A percentile compares a stretch with the other conserved stretches of the same genome.
Conservation (phyloP, 306 rosid genomes). For the Quercus cerris region DNA sequence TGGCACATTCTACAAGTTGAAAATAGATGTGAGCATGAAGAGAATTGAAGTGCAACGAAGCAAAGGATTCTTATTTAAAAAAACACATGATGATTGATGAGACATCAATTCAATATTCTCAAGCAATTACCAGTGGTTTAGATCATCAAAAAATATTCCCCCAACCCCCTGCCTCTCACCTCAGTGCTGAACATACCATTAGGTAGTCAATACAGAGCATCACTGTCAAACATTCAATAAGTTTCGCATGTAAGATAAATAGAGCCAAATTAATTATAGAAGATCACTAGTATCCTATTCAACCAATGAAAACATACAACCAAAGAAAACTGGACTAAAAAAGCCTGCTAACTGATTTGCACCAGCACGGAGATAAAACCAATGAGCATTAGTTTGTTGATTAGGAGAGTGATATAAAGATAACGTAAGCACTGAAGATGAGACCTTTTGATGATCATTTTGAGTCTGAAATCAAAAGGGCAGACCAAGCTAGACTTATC, state of each 20-base stretch:
- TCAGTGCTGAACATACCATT: slow-evolving; percentile 62
- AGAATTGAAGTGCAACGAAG: background rate
- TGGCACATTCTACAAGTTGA: slow-evolving; percentile 77
- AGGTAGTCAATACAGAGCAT: slow-evolving; percentile 1
- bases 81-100: background rate
- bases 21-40: slow-evolving; percentile 14
- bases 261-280: background rate
- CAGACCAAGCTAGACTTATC: background rate
- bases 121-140: slow-evolving; percentile 79
- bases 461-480: background rate
- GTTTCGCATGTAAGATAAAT: background rate
- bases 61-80: background rate
- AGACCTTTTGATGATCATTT: background rate
- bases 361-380: background rate
- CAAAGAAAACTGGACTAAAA: background rate
- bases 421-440: background rate
- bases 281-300: background rate
- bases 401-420: background rate
- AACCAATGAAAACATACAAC: background rate
- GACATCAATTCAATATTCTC: slow-evolving; percentile 12
- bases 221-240: background rate
- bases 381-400: background rate
- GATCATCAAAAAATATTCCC: slow-evolving; percentile 94
- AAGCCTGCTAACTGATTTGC: background rate
- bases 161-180: slow-evolving; percentile 94